A percentile compares a stretch with the other conserved stretches of the same genome.
phyloP scores from a whole-genome alignment of 2,329 filamentous ascomycete genomes.

The Herpotrichia juniperi region DNA sequence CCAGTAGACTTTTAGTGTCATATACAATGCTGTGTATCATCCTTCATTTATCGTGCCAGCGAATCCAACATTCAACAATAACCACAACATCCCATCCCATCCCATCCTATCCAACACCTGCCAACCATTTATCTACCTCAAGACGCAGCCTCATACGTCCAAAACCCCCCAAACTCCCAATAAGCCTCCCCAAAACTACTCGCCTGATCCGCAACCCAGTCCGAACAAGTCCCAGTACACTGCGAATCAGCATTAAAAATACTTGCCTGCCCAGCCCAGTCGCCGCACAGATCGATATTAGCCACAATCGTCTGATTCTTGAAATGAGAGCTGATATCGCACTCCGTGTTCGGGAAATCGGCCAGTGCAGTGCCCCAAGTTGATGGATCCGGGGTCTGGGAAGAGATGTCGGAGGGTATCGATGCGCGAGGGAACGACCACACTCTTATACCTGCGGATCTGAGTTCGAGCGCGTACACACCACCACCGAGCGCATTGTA shows the following conservation, averaged over 20 bases:
- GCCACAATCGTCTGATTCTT: constrained; percentile 43
- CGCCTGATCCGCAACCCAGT: constrained; percentile 23
- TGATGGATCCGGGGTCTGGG: constrained; percentile 18
- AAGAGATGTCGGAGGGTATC: constrained; percentile 17
- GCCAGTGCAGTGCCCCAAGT: constrained; percentile 29
- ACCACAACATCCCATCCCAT: not conserved
- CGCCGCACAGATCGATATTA: constrained; percentile 59
- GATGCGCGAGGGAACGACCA: constrained; percentile 44
- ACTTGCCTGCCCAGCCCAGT: constrained; percentile 56
- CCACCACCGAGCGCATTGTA: constrained; percentile 42
- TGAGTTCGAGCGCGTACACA: constrained; percentile 44
- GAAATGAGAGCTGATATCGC: constrained; percentile 52
- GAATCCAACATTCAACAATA: too few species aligned
- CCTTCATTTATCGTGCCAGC: too few species aligned
- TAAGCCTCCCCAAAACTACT: constrained; percentile 28
- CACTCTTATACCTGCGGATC: constrained; percentile 42
- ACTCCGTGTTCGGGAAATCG: constrained; percentile 43
- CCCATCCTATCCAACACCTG: constrained; percentile 5
- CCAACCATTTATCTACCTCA: too few species aligned
- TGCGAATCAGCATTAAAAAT: constrained; percentile 45
- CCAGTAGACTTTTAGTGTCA: too few species aligned
- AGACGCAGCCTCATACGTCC: constrained; percentile 15
- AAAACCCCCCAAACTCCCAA: constrained; percentile 37
- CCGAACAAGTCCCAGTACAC: constrained; percentile 45
- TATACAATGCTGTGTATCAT: too few species aligned